A percentile compares a stretch with the other conserved stretches of the same genome.
phyloP scores from a whole-genome alignment of 2,329 filamentous ascomycete genomes.

The Fusarium globosum region DNA sequence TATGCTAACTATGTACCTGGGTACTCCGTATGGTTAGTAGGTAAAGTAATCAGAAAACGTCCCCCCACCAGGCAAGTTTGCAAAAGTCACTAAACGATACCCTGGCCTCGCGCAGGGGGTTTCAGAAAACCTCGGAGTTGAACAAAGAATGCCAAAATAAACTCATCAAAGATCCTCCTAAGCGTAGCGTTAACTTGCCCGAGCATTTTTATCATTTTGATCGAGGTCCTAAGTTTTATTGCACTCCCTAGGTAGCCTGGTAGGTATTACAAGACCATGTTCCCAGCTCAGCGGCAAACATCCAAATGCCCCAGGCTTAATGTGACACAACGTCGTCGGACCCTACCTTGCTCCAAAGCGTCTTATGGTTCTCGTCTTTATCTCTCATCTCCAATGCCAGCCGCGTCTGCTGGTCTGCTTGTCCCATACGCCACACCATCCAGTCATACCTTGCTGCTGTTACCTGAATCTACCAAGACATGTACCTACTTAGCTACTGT shows the following conservation, averaged over 20 bases:
- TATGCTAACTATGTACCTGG: neutral
- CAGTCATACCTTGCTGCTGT: slow-evolving; percentile 18
- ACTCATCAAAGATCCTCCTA: neutral
- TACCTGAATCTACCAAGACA: slow-evolving; percentile 15
- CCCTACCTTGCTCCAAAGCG: slow-evolving; percentile 15
- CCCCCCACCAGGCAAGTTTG: slow-evolving; percentile 7
- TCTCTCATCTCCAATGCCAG: slow-evolving; percentile 34
- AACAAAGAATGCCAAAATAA: neutral
- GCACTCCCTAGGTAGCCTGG: neutral
- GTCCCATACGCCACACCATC: slow-evolving; percentile 32
- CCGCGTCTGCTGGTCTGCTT: slow-evolving; percentile 25
- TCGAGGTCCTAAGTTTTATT: neutral
- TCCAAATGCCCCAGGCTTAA: slow-evolving; percentile 26
- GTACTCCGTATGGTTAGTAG: neutral
- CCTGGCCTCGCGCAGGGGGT: neutral
- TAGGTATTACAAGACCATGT: neutral
- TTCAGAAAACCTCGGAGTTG: neutral
- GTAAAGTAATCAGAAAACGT: neutral
- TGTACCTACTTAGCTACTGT: slow-evolving; percentile 6
- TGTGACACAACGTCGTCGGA: slow-evolving; percentile 25
- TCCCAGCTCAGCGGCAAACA: slow-evolving; percentile 25
- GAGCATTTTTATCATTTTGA: neutral
- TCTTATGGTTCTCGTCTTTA: slow-evolving; percentile 5
- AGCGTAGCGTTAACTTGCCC: neutral
- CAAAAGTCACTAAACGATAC: neutral